Evolutionary conservation across 2,329 filamentous ascomycete species (phyloP).

Genomic region (Hypoxylon rubiginosum): DNA sequence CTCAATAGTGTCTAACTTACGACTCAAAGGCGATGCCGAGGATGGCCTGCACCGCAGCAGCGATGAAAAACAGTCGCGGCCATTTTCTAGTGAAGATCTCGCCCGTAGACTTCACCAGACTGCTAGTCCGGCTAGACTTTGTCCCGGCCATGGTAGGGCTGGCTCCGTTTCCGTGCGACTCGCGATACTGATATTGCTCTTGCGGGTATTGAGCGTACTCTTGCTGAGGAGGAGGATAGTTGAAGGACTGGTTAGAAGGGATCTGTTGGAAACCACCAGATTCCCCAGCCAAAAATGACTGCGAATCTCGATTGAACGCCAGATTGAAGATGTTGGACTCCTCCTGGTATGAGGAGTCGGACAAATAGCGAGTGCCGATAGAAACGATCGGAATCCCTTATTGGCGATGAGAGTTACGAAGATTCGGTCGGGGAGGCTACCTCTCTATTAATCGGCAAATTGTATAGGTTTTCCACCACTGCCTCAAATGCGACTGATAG

Average conservation of each 20-base stretch:
- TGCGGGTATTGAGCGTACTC: constrained; percentile 49
- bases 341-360: constrained; percentile 46
- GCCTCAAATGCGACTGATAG: constrained; percentile 16
- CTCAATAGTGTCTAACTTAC: constrained; percentile 68
- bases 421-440: constrained; percentile 12
- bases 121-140: constrained; percentile 50
- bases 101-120: constrained; percentile 64
- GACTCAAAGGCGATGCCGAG: constrained; percentile 87
- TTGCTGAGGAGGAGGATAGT: constrained; percentile 42
- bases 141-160: constrained; percentile 54
- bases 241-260: constrained; percentile 43
- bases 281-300: constrained; percentile 45
- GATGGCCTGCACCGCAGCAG: constrained; percentile 80
- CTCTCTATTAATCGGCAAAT: constrained; percentile 27
- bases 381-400: constrained; percentile 24
- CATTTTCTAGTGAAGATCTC: constrained; percentile 87
- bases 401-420: constrained; percentile 20
- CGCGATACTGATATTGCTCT: constrained; percentile 36
- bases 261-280: constrained; percentile 48
- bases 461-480: constrained; percentile 15
- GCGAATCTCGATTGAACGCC: constrained; percentile 48
- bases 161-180: constrained; percentile 50
- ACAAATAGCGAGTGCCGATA: constrained; percentile 27
- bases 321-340: constrained; percentile 48
- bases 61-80: constrained; percentile 87